Base-by-base conservation (phyloP, 345 rosid genomes). In the Clarkia xantiana region DNA sequence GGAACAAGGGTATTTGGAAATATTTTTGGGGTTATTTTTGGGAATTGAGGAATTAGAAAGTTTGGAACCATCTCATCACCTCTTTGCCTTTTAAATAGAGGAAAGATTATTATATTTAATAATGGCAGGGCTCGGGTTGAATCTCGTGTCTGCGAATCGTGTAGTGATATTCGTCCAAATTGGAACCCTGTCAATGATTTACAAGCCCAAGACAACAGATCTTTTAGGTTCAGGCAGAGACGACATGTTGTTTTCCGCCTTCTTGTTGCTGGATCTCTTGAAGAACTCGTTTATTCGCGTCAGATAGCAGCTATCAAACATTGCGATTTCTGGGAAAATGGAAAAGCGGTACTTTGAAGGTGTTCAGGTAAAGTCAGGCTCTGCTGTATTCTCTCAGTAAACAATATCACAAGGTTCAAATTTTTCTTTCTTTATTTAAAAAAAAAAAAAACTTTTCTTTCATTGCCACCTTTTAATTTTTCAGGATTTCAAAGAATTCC, bases 181-280 rank as follows among this genome's bases (percentile, higher is more conserved):
- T 91, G 98, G 96, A 91, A 83, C 68, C 98, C 96, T 1, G 84
- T 96, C 14, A 91, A 77, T 57, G 98, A 91, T 69, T 73, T 86
- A 41, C 96, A 83, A 63, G 96, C 96, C 11, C 94, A 91, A 60
- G 98, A 91, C 63, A n/a, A 91, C 2, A 68, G 98, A 60, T 91
- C 96, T 36, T 91, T 91, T 69, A 81, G 96, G 15, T 90, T 76
- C 67, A 96, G 97, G 55, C 98, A 91, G 72, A 86, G 71, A 67
- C 78, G 96, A 54, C 94, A 86, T 62, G 96, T 91, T 49, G 98
- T 86, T 51, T 91, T 83, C 62, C 93, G 93, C 53, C 71, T 86
- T 59, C 93, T 86, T 54, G 90, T 93, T 38, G 96, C 97, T 62
- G 98, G 98, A 51, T 86, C 98, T 41, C 81, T 91, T 12, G 98